These are phyloP conservation scores for Chrysoporthe austroafricana DNA, from an alignment of 2,329 filamentous ascomycete genomes.

Conservation along the genomic window DNA sequence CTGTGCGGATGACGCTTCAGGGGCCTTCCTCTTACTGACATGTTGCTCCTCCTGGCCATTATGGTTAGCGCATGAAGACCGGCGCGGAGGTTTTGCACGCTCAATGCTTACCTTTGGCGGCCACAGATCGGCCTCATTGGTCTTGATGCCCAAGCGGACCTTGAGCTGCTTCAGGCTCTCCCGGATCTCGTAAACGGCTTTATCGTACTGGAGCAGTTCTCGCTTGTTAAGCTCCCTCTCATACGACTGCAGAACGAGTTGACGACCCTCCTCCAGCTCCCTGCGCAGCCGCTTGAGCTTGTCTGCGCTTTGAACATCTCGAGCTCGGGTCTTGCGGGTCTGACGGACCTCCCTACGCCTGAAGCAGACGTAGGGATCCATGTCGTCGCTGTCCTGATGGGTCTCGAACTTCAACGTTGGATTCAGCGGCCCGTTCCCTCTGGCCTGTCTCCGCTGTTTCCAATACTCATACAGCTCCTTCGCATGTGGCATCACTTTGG, in stretches of 20 bases:
- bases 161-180: conserved; percentile 85
- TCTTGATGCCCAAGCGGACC: conserved; percentile 84
- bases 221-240: conserved; percentile 80
- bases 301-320: conserved; percentile 92
- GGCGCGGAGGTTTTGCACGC: not conserved
- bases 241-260: conserved; percentile 76
- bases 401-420: conserved; percentile 90
- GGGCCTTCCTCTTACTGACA: conserved; percentile 26
- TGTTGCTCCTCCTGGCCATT: conserved; percentile 23
- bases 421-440: conserved; percentile 74
- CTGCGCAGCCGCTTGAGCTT: conserved; percentile 89
- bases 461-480: conserved; percentile 90
- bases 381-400: conserved; percentile 90
- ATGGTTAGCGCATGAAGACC: conserved; percentile 2
- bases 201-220: conserved; percentile 75
- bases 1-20: conserved; percentile 61
- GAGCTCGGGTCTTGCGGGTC: conserved; percentile 89
- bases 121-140: conserved; percentile 90
- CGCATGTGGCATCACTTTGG: conserved; percentile 61
- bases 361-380: conserved; percentile 98
- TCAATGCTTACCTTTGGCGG: conserved; percentile 78
- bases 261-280: conserved; percentile 87
- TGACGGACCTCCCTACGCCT: conserved; percentile 91
- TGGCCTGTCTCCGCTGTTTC: conserved; percentile 70
- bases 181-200: conserved; percentile 81